Evolutionary conservation across 202 grass and related monocot species (phyloP).

Genomic region (Carex sylvatica): DNA sequence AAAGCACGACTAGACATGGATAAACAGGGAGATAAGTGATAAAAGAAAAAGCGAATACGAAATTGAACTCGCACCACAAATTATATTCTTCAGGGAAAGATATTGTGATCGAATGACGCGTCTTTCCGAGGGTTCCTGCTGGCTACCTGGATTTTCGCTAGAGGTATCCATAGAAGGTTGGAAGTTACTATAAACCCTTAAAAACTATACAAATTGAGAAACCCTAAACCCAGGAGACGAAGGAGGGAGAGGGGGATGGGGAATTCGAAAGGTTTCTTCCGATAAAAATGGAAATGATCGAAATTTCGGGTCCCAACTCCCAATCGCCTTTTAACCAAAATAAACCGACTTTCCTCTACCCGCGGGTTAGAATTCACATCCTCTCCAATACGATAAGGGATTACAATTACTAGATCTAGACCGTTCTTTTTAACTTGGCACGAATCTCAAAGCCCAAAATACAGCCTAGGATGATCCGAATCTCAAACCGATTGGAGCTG

Average conservation of each 20-base stretch:
- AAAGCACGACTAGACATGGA: neutral
- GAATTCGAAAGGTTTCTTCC: neutral
- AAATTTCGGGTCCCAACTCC: too few relatives aligned
- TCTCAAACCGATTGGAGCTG: too few relatives aligned
- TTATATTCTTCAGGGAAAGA: constrained; percentile 26
- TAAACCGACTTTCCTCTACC: neutral
- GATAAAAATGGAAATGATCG: neutral
- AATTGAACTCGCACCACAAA: constrained; percentile 36
- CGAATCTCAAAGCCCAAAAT: too few relatives aligned
- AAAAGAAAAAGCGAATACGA: neutral
- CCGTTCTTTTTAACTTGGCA: too few relatives aligned
- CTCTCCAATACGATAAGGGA: too few relatives aligned
- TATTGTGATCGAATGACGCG: constrained; percentile 38
- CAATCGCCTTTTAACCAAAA: neutral
- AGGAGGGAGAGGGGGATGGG: neutral
- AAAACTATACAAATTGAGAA: constrained; percentile 16
- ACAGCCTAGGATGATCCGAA: too few relatives aligned
- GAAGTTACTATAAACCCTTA: neutral
- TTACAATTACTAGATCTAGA: too few relatives aligned
- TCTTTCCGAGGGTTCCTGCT: constrained; percentile 19
- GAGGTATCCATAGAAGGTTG: constrained; percentile 1
- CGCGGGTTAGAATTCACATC: neutral
- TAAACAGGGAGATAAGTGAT: neutral
- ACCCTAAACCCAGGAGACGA: constrained; percentile 16
- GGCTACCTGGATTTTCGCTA: neutral